These are phyloP conservation scores for Ustilago trichophora DNA, from an alignment of 1,284 basidiomycete genomes.

Conservation along the genomic window DNA sequence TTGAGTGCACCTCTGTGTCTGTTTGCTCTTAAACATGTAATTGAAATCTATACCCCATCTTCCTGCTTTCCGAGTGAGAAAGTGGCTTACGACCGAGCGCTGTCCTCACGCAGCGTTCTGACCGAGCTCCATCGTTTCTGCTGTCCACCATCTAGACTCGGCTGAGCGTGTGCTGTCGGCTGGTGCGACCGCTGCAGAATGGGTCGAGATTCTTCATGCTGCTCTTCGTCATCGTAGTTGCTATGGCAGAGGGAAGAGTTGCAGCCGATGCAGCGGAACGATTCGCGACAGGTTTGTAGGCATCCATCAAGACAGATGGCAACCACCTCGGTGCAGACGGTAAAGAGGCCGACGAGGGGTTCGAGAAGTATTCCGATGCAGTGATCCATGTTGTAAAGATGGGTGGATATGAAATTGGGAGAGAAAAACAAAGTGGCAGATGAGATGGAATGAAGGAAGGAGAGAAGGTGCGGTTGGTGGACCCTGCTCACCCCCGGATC, in stretches of 20 bases:
- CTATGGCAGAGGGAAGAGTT: constrained; percentile 5
- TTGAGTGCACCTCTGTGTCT: neutral
- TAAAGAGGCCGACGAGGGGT: constrained; percentile 19
- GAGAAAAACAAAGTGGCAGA: neutral
- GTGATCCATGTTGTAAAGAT: constrained; percentile 34
- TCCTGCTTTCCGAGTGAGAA: too few species aligned
- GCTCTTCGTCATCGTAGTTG: constrained; percentile 1
- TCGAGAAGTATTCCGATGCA: constrained; percentile 25
- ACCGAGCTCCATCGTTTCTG: constrained; percentile 25
- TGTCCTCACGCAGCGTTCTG: constrained; percentile 13
- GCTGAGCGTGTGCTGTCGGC: constrained; percentile 8
- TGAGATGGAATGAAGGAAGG: neutral
- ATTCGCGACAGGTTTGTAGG: constrained; percentile 39
- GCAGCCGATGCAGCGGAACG: constrained; percentile 29
- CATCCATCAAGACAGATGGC: constrained; percentile 38
- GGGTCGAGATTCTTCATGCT: constrained; percentile 18
- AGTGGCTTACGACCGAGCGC: constrained; percentile 1
- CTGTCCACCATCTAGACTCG: neutral
- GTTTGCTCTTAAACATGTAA: too few species aligned
- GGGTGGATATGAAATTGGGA: too few species aligned
- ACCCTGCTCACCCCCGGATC: too few species aligned
- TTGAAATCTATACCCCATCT: constrained; percentile 1
- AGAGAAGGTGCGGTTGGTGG: constrained; percentile 2
- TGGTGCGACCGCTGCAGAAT: constrained; percentile 12
- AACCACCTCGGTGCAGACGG: constrained; percentile 29